These are phyloP conservation scores for Termitomyces sp. DNA, from an alignment of 768 basidiomycete genomes.

Conservation along the genomic window DNA sequence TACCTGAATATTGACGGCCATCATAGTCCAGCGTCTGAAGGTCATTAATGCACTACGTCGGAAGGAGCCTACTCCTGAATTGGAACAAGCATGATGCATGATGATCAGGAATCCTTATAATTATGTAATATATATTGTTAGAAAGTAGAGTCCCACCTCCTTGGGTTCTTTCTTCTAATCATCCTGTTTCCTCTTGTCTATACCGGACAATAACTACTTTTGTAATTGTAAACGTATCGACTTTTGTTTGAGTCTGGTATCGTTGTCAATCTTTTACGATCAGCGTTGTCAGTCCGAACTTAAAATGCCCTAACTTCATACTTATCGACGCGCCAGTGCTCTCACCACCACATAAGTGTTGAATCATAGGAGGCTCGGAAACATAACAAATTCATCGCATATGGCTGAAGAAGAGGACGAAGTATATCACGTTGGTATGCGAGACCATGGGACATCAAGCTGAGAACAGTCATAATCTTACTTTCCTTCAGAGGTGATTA, in stretches of 20 bases:
- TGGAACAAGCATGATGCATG: conserved; percentile 22
- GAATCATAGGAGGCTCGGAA: background rate
- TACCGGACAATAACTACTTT: too few relatives aligned
- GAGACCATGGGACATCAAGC: background rate
- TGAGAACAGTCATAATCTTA: background rate
- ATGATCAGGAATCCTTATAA: conserved; percentile 5
- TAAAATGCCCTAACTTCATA: background rate
- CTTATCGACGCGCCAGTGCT: background rate
- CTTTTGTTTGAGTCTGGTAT: background rate
- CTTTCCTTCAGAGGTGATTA: conserved; percentile 51
- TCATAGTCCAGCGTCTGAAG: conserved; percentile 54
- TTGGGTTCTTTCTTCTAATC: too few relatives aligned
- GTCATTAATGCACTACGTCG: conserved; percentile 57
- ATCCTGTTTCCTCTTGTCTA: too few relatives aligned
- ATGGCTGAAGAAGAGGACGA: conserved; percentile 20
- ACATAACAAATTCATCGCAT: background rate
- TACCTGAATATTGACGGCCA: conserved; percentile 6
- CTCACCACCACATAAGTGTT: background rate
- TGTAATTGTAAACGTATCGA: too few relatives aligned
- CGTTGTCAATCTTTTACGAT: background rate
- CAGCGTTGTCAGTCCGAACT: background rate
- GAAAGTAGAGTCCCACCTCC: background rate
- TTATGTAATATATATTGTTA: conserved; percentile 14
- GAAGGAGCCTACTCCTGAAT: conserved; percentile 55
- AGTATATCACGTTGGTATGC: conserved; percentile 48